Percentiles rank a stretch among this genome's conserved stretches.
Evolutionary conservation across 2,329 filamentous ascomycete species (phyloP).

Genomic region (Talaromyces rugulosus): DNA sequence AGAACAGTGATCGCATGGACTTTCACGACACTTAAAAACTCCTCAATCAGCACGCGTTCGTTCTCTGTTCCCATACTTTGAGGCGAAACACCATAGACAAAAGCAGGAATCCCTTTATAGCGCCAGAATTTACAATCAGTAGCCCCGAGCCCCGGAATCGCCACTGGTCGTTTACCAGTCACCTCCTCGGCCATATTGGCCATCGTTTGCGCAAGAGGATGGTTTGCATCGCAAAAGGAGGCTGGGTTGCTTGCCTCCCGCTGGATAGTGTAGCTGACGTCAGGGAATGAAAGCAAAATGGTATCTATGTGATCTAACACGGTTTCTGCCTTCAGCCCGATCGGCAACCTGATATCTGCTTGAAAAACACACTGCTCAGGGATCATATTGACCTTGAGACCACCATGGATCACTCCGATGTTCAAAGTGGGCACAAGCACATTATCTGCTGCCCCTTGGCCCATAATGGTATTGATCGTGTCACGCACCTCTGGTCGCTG

Average conservation of each 20-base stretch:
- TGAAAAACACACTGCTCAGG: constrained; percentile 35
- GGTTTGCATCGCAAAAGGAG: constrained; percentile 27
- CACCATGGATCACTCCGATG: constrained; percentile 39
- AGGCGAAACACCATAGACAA: constrained; percentile 27
- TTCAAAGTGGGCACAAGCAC: constrained; percentile 38
- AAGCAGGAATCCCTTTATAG: constrained; percentile 33
- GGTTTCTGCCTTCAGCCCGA: constrained; percentile 28
- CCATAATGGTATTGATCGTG: constrained; percentile 34
- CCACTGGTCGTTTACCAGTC: constrained; percentile 22
- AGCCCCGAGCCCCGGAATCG: constrained; percentile 35
- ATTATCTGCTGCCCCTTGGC: constrained; percentile 33
- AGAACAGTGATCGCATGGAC: constrained; percentile 4
- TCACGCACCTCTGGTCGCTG: constrained; percentile 24
- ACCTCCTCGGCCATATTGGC: constrained; percentile 24
- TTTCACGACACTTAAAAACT: constrained; percentile 4
- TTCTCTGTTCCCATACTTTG: constrained; percentile 5
- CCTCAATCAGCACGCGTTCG: constrained; percentile 7
- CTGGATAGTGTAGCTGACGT: constrained; percentile 26
- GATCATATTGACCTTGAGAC: constrained; percentile 42
- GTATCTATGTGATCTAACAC: constrained; percentile 22
- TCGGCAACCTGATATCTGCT: constrained; percentile 38
- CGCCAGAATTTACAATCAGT: constrained; percentile 42
- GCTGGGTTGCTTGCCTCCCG: constrained; percentile 32
- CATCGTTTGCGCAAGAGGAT: constrained; percentile 24
- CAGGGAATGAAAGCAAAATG: constrained; percentile 19